phyloP scores from a whole-genome alignment of 225 moss, liverwort and hornwort species.

The Ulota crispa region DNA sequence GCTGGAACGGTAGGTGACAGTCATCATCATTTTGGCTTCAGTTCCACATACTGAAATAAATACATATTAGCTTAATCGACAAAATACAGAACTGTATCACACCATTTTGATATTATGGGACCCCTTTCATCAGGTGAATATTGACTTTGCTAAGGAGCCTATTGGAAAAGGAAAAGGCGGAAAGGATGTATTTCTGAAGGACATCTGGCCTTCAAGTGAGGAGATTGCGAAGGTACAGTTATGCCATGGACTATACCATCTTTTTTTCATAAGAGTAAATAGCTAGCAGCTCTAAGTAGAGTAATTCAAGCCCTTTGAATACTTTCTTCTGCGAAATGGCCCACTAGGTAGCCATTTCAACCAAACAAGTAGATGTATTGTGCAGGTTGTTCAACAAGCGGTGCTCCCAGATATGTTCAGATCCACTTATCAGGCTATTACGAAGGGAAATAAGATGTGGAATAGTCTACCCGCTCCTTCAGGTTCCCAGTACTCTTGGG shows the following conservation, averaged over 20 bases:
- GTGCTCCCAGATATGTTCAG: conserved; percentile 87
- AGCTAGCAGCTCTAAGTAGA: background rate
- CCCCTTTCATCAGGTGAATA: conserved; percentile 59
- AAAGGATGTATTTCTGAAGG: conserved; percentile 71
- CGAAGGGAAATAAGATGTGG: conserved; percentile 84
- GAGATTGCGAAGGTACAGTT: conserved; percentile 71
- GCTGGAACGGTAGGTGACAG: conserved; percentile 75
- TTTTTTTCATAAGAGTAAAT: background rate
- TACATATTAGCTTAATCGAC: background rate
- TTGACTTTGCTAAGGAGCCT: conserved; percentile 83
- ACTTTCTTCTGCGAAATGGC: background rate
- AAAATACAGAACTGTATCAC: background rate
- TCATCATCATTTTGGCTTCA: background rate
- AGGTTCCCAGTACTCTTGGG: conserved; percentile 82
- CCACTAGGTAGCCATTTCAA: background rate
- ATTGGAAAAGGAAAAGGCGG: conserved; percentile 75
- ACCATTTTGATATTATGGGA: background rate
- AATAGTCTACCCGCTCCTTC: conserved; percentile 60
- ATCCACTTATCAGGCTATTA: conserved; percentile 69
- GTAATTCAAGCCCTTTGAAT: background rate
- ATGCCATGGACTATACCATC: background rate
- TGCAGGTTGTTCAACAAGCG: conserved; percentile 68
- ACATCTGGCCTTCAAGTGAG: conserved; percentile 84
- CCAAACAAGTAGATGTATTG: conserved; percentile 13
- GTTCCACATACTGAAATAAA: background rate